Base-by-base conservation (phyloP, 2,329 filamentous ascomycete genomes). In the Trichoderma lentiforme region DNA sequence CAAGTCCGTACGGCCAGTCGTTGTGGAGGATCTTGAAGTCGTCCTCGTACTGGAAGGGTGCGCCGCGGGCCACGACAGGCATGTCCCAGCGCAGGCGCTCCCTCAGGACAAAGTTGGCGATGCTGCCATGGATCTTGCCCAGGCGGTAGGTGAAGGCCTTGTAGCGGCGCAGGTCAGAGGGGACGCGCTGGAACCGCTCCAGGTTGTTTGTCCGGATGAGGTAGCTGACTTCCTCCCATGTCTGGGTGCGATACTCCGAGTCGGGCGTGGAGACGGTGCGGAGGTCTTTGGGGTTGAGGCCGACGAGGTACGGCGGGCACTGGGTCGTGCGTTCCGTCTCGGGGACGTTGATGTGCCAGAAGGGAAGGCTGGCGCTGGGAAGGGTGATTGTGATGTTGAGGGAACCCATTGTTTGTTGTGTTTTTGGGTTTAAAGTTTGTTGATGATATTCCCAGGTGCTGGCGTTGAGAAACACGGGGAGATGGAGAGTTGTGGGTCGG, bases 1-100 rank as follows among this genome's bases (percentile, higher is more conserved):
- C 93, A 68, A 98, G 86, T 0, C 93, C 94, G 78, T 98, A 98
- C 0, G 95, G 95, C 93, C 94, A 98, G 85, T 98, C 95, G 79
- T 98, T 98, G 82, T 88, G 89, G 53, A 97, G 81, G 62, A 97
- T 90, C 80, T 90, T 94, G 76, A 91, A 83, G 77, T 96, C 92
- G 11, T 84, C 83, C 0, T 81, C 81, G 69, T 75, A 77, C 74
- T 83, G 81, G 73, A 89, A 86, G 0, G 85, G 85, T 28, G 68
- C 74, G 21, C 77, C 78, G 4, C 76, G 74, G 9, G 81, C 70
- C 51, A 71, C 68, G 18, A 86, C 76, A 1, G 84, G 85, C n/a
- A 74, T 72, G 2, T 82, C 79, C 95, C 95, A 98, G 18, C 84
- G 81, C 71, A 98, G 83, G 63, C 94, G 84, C 79, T 93, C 84